Conservation (phyloP, 805 yeast genomes). For the Cyberlindnera meyerae region DNA sequence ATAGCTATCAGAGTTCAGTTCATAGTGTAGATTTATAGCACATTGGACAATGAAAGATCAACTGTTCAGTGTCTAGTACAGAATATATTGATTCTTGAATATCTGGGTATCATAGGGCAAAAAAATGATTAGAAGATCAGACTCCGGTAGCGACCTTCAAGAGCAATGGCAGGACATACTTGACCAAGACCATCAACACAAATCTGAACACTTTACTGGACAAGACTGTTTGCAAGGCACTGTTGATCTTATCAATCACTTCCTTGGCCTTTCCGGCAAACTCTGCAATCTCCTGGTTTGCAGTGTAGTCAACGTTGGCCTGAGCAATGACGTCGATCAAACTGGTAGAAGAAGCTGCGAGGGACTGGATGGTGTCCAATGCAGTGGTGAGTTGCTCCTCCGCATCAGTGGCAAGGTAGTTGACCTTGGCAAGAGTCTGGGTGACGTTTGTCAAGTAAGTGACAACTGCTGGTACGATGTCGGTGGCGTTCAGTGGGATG, state of each 20-base stretch:
- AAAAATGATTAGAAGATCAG: too few relatives aligned
- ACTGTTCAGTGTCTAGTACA: too few relatives aligned
- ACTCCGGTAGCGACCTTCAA: background rate
- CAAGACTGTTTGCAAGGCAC: background rate
- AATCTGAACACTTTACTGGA: background rate
- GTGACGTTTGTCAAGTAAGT: background rate
- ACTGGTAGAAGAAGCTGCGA: background rate
- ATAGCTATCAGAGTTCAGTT: too few relatives aligned
- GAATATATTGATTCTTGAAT: too few relatives aligned
- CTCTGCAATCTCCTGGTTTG: background rate
- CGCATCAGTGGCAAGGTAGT: constrained; percentile 1
- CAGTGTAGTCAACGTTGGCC: background rate
- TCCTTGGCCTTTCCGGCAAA: background rate
- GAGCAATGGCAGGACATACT: background rate
- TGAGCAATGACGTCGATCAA: background rate
- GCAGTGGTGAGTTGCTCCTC: background rate
- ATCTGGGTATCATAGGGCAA: too few relatives aligned
- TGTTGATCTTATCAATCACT: background rate
- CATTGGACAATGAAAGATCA: too few relatives aligned
- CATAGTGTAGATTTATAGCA: too few relatives aligned
- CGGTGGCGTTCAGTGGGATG: background rate
- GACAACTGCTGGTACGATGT: background rate
- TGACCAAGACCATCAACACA: background rate
- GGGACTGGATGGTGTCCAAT: background rate
- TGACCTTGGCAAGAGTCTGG: background rate